phyloP scores from a whole-genome alignment of 2,329 filamentous ascomycete genomes.

The Xylaria multiplex region DNA sequence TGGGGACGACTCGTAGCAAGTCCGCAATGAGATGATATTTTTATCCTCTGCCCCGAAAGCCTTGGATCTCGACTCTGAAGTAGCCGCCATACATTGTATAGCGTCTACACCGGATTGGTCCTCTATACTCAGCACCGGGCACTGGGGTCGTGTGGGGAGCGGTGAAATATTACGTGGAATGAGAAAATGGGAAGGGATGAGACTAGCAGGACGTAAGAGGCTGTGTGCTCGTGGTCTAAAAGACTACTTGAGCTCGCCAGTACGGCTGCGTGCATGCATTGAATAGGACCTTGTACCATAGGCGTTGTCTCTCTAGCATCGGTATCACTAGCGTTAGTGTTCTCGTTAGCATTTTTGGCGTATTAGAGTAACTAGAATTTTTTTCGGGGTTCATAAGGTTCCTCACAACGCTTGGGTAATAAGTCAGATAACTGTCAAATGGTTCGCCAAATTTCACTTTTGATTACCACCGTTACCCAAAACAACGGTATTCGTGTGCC shows the following conservation, averaged over 20 bases:
- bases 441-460: background rate
- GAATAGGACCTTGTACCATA: background rate
- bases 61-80: slow-evolving; percentile 39
- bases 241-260: slow-evolving; percentile 40
- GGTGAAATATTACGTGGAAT: background rate
- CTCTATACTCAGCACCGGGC: slow-evolving; percentile 39
- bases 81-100: slow-evolving; percentile 19
- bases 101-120: slow-evolving; percentile 40
- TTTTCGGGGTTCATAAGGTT: background rate
- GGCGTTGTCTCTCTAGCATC: slow-evolving; percentile 16
- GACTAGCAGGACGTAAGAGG: slow-evolving; percentile 15
- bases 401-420: background rate
- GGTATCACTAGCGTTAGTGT: slow-evolving; percentile 18
- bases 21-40: slow-evolving; percentile 39
- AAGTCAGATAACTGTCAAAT: slow-evolving; percentile 1
- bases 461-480: background rate
- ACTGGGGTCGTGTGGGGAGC: slow-evolving; percentile 32
- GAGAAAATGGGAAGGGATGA: background rate
- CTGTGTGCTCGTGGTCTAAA: slow-evolving; percentile 39
- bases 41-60: slow-evolving; percentile 36
- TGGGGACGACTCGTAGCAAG: slow-evolving; percentile 47
- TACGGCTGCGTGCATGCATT: slow-evolving; percentile 18
- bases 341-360: slow-evolving; percentile 16
- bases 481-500: background rate
- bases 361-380: background rate